Conservation (phyloP, 768 basidiomycete genomes). For the Chalciporus piperatus region DNA sequence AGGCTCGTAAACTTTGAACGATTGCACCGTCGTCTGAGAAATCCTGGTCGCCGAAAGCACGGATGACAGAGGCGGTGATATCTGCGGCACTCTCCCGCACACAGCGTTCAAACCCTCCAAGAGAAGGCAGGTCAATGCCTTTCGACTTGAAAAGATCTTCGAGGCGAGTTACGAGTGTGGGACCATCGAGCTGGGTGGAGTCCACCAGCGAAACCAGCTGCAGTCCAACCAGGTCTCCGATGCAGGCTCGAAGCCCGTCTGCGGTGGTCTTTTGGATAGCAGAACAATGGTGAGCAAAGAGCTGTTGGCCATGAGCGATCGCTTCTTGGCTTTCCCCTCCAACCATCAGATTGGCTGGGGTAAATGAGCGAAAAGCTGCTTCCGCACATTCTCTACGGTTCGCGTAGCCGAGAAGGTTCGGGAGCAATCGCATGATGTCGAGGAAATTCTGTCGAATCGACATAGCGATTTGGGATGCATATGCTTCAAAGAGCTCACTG, state of each 20-base stretch:
- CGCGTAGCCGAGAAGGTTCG: conserved; percentile 71
- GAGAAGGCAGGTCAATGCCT: conserved; percentile 29
- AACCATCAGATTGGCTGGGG: conserved; percentile 61
- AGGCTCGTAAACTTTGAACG: conserved; percentile 38
- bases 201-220: conserved; percentile 51
- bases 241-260: conserved; percentile 59
- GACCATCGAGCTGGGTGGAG: conserved; percentile 17
- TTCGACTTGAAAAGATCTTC: conserved; percentile 35
- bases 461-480: conserved; percentile 72
- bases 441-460: conserved; percentile 52
- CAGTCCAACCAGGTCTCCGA: conserved; percentile 68
- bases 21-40: conserved; percentile 52
- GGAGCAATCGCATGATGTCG: conserved; percentile 63
- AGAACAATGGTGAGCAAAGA: conserved; percentile 64
- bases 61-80: conserved; percentile 57
- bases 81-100: conserved; percentile 49
- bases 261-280: conserved; percentile 45
- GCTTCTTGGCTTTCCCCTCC: conserved; percentile 30
- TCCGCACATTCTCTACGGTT: conserved; percentile 65
- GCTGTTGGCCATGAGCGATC: conserved; percentile 36
- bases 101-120: conserved; percentile 33
- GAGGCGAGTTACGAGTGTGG: conserved; percentile 28
- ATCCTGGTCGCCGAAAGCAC: conserved; percentile 67
- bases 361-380: conserved; percentile 63
- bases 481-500: conserved; percentile 69